Evolutionary conservation across 495 filamentous ascomycete species (phyloP).

Genomic region (Physcia stellaris): DNA sequence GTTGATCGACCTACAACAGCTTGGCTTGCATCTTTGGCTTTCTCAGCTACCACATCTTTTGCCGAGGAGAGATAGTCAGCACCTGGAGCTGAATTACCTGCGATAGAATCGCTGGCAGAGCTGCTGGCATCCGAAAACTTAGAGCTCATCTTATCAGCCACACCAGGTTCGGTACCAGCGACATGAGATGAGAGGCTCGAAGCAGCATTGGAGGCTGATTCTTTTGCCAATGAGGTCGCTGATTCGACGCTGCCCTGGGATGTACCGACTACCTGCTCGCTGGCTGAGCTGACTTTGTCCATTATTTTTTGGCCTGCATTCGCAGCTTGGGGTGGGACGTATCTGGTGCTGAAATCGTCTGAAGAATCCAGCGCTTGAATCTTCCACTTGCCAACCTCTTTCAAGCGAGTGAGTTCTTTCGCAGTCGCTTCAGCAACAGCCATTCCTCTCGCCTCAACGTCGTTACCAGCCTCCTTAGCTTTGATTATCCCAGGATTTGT

Average conservation of each 20-base stretch:
- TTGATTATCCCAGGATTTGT: slow-evolving; percentile 57
- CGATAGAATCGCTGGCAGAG: no score
- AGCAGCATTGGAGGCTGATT: slow-evolving; percentile 19
- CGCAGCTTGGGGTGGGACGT: slow-evolving; percentile 30
- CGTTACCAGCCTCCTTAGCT: slow-evolving; percentile 53
- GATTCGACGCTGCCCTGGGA: slow-evolving; percentile 25
- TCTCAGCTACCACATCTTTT: slow-evolving; percentile 11
- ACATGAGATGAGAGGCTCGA: slow-evolving; percentile 22
- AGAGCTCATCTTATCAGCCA: slow-evolving; percentile 17
- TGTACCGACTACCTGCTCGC: slow-evolving; percentile 24
- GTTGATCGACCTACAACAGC: slow-evolving; percentile 16
- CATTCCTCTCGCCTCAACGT: slow-evolving; percentile 67
- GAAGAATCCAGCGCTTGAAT: slow-evolving; percentile 59
- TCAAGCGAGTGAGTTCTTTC: slow-evolving; percentile 68
- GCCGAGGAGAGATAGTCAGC: slow-evolving; percentile 23
- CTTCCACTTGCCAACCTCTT: slow-evolving; percentile 80
- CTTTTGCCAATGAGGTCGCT: slow-evolving; percentile 17
- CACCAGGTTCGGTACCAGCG: slow-evolving; percentile 15
- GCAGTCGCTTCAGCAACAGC: slow-evolving; percentile 64
- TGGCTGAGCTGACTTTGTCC: slow-evolving; percentile 25
- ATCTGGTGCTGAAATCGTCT: slow-evolving; percentile 56
- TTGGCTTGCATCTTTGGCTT: slow-evolving; percentile 16
- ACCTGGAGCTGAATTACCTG: slow-evolving; percentile 18
- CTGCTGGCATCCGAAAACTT: slow-evolving; percentile 12
- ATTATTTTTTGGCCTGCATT: slow-evolving; percentile 30